Conservation (phyloP, 2,329 filamentous ascomycete genomes). For the Aureobasidium uvarum region DNA sequence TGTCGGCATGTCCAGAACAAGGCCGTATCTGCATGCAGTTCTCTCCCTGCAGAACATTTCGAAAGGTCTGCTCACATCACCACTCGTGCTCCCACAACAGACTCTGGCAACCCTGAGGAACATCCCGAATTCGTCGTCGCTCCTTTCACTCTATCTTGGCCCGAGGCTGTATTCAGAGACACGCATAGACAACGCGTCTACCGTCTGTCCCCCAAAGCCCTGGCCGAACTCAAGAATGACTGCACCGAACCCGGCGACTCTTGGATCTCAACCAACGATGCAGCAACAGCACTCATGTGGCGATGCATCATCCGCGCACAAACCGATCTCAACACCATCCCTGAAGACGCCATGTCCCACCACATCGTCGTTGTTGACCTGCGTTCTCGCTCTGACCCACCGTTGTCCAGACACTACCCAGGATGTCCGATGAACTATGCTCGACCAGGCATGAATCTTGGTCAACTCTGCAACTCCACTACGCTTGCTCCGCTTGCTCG, state of each 20-base stretch:
- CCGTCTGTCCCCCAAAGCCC: constrained; percentile 1
- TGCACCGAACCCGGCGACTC: constrained; percentile 12
- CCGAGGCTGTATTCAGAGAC: background rate
- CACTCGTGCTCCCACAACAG: background rate
- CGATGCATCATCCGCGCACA: background rate
- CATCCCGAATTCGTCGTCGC: constrained; percentile 4
- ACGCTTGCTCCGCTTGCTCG: constrained; percentile 5
- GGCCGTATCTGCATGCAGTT: background rate
- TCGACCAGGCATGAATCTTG: background rate
- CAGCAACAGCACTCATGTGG: constrained; percentile 8
- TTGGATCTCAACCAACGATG: constrained; percentile 13
- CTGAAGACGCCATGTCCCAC: constrained; percentile 14
- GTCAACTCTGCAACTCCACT: background rate
- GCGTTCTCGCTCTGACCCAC: constrained; percentile 7
- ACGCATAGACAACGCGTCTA: constrained; percentile 15
- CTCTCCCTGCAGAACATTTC: background rate
- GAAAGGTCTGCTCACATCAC: constrained; percentile 4
- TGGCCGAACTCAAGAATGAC: constrained; percentile 6
- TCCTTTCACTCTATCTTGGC: background rate
- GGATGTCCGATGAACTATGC: constrained; percentile 19
- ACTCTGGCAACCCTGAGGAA: background rate
- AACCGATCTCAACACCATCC: background rate
- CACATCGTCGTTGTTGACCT: constrained; percentile 1
- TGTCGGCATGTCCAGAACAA: background rate
- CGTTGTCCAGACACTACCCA: background rate